phyloP scores from a whole-genome alignment of 176 grass and related monocot genomes.

The Elymus sibiricus region DNA sequence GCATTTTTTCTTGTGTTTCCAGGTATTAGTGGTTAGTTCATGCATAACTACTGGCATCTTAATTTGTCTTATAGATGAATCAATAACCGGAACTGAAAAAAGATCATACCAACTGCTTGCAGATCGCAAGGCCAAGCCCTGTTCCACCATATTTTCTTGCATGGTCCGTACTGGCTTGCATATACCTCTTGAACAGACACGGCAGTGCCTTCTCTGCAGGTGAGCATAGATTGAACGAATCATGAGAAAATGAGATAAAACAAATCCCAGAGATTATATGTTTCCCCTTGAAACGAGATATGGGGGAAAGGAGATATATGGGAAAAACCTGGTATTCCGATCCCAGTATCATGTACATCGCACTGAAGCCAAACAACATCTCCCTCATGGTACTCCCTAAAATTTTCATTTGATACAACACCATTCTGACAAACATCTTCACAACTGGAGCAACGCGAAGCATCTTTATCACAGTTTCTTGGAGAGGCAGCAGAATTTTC shows the following conservation, averaged over 20 bases:
- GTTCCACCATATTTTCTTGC: constrained; percentile 93
- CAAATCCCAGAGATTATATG: constrained; percentile 4
- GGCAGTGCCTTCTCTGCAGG: constrained; percentile 79
- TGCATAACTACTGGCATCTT: background rate
- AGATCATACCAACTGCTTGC: constrained; percentile 83
- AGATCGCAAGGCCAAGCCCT: constrained; percentile 93
- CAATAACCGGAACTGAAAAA: background rate
- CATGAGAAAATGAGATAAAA: constrained; percentile 15
- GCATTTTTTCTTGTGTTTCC: background rate
- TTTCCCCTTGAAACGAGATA: background rate
- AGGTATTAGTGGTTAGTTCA: constrained; percentile 12
- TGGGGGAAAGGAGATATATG: background rate
- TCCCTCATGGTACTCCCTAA: constrained; percentile 14
- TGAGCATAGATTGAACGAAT: constrained; percentile 22
- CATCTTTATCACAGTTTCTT: constrained; percentile 44
- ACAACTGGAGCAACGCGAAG: constrained; percentile 33
- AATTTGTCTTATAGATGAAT: constrained; percentile 4
- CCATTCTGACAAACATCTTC: constrained; percentile 47
- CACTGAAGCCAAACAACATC: constrained; percentile 78
- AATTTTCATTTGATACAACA: constrained; percentile 26
- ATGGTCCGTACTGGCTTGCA: constrained; percentile 93
- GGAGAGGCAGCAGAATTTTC: constrained; percentile 33
- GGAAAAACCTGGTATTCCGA: constrained; percentile 92
- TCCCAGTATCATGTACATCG: constrained; percentile 89
- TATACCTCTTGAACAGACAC: constrained; percentile 81